Evolutionary conservation across 495 filamentous ascomycete species (phyloP).

Genomic region (Daldinia concentrica): DNA sequence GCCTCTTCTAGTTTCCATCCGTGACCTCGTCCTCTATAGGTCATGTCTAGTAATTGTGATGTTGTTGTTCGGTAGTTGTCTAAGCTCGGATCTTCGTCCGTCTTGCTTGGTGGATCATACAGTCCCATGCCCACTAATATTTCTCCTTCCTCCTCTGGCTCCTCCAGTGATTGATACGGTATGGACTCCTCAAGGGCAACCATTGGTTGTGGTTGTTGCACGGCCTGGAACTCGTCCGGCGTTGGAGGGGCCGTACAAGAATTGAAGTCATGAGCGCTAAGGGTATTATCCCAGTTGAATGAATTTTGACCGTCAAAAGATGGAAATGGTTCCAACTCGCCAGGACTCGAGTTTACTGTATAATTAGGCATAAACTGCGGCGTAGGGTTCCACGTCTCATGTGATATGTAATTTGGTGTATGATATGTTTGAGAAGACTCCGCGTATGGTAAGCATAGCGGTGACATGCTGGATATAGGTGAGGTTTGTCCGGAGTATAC

Average conservation of each 20-base stretch:
- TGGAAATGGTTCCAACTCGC: conserved; percentile 31
- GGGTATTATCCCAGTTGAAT: conserved; percentile 54
- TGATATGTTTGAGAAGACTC: conserved; percentile 30
- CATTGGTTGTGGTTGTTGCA: conserved; percentile 55
- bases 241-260: conserved; percentile 65
- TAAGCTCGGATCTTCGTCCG: conserved; percentile 50
- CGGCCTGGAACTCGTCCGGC: conserved; percentile 65
- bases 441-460: conserved; percentile 51
- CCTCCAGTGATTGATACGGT: conserved; percentile 56
- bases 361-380: conserved; percentile 29
- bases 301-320: conserved; percentile 31
- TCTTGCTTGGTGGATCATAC: conserved; percentile 72
- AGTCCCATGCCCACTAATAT: conserved; percentile 86
- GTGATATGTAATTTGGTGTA: conserved; percentile 40
- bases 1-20: conserved; percentile 86
- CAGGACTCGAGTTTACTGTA: conserved; percentile 16
- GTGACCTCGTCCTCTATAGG: conserved; percentile 63
- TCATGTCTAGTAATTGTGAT: conserved; percentile 57
- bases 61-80: conserved; percentile 60
- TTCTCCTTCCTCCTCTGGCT: conserved; percentile 63
- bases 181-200: conserved; percentile 57
- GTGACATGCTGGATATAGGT: conserved; percentile 53
- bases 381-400: conserved; percentile 36
- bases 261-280: conserved; percentile 50
- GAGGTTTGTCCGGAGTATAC: conserved; percentile 59